Percentiles rank a stretch among this genome's conserved stretches.
Evolutionary conservation across 495 filamentous ascomycete species (phyloP).

Genomic region (Penicillium turbatum): DNA sequence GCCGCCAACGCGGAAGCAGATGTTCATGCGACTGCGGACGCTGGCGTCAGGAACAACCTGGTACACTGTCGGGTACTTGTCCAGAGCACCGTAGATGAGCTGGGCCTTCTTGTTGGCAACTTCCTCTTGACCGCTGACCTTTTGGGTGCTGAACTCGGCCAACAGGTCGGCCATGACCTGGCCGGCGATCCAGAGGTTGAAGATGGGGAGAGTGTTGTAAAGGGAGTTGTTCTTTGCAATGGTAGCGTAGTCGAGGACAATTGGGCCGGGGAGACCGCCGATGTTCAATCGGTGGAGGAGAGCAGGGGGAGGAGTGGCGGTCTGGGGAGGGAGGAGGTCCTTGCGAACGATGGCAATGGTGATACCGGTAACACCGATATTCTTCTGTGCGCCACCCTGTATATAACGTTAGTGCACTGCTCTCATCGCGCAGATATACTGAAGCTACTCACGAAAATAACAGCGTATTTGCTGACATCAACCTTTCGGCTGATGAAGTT

Average conservation of each 20-base stretch:
- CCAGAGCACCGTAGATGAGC: conserved; percentile 69
- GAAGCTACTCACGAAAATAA: conserved; percentile 32
- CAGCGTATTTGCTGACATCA: conserved; percentile 65
- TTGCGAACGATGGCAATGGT: conserved; percentile 80
- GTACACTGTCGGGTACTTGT: conserved; percentile 65
- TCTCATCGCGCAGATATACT: neutral
- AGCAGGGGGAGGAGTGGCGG: conserved; percentile 51
- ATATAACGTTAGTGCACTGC: conserved; percentile 9
- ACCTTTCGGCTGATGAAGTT: conserved; percentile 59
- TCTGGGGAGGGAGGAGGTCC: conserved; percentile 62
- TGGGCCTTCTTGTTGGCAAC: conserved; percentile 67
- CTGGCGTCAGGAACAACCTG: conserved; percentile 66
- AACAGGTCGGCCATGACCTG: conserved; percentile 73
- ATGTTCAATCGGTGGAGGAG: conserved; percentile 63
- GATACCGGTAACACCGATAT: conserved; percentile 78
- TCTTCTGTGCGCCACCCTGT: conserved; percentile 78
- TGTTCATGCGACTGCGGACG: conserved; percentile 82
- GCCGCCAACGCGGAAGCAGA: conserved; percentile 71
- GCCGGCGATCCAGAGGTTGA: conserved; percentile 85
- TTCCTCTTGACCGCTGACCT: conserved; percentile 61
- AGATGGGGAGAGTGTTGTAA: conserved; percentile 94
- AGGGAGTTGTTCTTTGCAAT: conserved; percentile 84
- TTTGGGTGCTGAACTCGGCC: conserved; percentile 51
- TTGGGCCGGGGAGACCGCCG: conserved; percentile 63
- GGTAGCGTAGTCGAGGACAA: conserved; percentile 74